Conservation (phyloP, 768 basidiomycete genomes). For the Termitomyces sp. region DNA sequence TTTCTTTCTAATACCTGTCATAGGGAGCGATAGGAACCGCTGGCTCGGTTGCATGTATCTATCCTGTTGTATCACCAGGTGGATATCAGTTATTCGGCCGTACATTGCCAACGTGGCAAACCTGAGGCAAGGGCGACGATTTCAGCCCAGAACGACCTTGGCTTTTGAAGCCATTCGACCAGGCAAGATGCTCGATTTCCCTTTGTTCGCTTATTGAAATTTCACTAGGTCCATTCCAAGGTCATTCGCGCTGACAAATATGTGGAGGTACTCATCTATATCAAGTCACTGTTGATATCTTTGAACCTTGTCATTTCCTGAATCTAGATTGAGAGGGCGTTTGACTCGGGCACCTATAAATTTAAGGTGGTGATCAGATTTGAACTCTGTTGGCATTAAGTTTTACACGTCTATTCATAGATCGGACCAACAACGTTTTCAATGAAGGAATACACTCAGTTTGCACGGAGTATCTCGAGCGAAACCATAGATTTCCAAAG, state of each 20-base stretch:
- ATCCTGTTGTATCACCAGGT: constrained; percentile 60
- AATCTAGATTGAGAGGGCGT: constrained; percentile 43
- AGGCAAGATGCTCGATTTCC: too few species aligned
- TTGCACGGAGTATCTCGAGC: constrained; percentile 34
- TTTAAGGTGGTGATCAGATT: constrained; percentile 37
- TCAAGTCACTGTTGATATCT: not conserved
- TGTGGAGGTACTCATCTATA: constrained; percentile 30
- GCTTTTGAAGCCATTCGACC: constrained; percentile 34
- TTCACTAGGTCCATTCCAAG: constrained; percentile 45
- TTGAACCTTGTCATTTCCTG: not conserved
- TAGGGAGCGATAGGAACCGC: constrained; percentile 70
- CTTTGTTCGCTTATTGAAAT: too few species aligned
- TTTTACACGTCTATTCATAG: constrained; percentile 34
- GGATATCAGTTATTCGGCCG: constrained; percentile 20
- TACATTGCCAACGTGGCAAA: constrained; percentile 62
- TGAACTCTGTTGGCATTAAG: constrained; percentile 17
- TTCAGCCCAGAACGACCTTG: constrained; percentile 50
- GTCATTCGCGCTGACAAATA: constrained; percentile 46
- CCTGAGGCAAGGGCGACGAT: constrained; percentile 50
- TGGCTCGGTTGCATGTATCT: constrained; percentile 62
- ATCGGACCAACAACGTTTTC: constrained; percentile 51
- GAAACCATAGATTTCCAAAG: constrained; percentile 39
- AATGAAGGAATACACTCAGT: constrained; percentile 43
- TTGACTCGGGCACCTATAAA: constrained; percentile 48
- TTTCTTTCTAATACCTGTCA: not conserved